A percentile compares a stretch with the other conserved stretches of the same genome.
Conservation (phyloP, 352 stramenopile species). For the Blastocystis sp. region DNA sequence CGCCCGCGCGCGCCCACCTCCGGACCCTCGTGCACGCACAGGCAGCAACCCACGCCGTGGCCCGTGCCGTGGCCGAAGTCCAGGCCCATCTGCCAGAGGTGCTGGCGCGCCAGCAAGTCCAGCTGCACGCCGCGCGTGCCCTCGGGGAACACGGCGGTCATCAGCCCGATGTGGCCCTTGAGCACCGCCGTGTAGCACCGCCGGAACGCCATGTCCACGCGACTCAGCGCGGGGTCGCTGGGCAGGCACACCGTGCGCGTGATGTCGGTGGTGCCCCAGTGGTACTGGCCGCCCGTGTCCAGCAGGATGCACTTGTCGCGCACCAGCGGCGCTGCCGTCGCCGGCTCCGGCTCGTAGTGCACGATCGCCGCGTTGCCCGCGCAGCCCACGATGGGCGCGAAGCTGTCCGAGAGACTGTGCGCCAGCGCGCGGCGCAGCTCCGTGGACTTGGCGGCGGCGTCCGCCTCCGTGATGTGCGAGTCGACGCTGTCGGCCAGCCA, state of each 20-base stretch:
- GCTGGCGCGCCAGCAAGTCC: conserved; percentile 89
- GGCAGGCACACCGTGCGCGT: conserved; percentile 90
- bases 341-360: conserved; percentile 83
- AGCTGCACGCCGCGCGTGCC: conserved; percentile 75
- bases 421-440: conserved; percentile 78
- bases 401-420: conserved; percentile 86
- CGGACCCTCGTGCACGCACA: conserved; percentile 92
- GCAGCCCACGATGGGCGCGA: conserved; percentile 93
- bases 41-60: conserved; percentile 90
- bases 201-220: background rate
- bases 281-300: conserved; percentile 96
- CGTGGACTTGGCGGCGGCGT: conserved; percentile 86
- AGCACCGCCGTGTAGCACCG: conserved; percentile 88
- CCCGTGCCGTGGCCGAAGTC: conserved; percentile 96
- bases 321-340: conserved; percentile 81
- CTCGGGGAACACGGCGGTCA: conserved; percentile 82
- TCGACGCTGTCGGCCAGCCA: conserved; percentile 76
- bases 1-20: conserved; percentile 70
- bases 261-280: conserved; percentile 92
- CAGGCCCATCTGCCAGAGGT: conserved; percentile 87
- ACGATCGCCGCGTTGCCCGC: conserved; percentile 86
- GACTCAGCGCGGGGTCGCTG: background rate
- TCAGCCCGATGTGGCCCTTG: conserved; percentile 92
- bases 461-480: conserved; percentile 75
- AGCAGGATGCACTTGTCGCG: conserved; percentile 91